Base-by-base conservation (phyloP, 2,329 filamentous ascomycete genomes). In the Beauveria bassiana region DNA sequence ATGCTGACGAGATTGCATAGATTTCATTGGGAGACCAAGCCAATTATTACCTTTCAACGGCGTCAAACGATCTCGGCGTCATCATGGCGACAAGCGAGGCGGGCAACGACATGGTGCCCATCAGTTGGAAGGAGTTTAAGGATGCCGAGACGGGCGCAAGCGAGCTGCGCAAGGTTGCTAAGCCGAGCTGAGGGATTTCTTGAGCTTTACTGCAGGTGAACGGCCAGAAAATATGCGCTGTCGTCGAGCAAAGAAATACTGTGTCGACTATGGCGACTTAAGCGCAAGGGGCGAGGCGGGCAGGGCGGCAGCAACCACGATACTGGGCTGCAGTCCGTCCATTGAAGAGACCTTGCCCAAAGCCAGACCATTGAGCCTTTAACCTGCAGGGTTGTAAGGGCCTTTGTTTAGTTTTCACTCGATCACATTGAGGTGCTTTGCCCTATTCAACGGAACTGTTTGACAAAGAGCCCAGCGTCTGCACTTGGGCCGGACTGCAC, bases 11-110 rank as follows among this genome's bases (percentile, higher is more conserved):
- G 16, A n/a, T 20, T 34, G n/a, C 47, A 56, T 55, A 89, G 86
- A 95, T 96, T 62, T 95, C 90, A 8, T 77, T 98, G 16, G 95
- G 95, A 43, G 95, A 99, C 72, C 93, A 98, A 77, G 86, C 89
- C 56, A 96, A 91, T 69, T 99, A 98, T 73, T 99, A 97, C 73
- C 82, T 96, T n/a, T 90, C 88, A 28, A 99, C 95, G 1, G 91
- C 92, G 31, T 86, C 86, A 67, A 98, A 99, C 74, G 90, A 96
- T 72, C 80, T 96, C 46, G 95, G 95, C 2, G 93, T 98, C 62
- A 90, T 99, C 45, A 90, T 98, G 86, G 95, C 93, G 10, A 88
- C 85, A 67, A 96, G 91, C 71, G 91, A 96, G 72, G 84, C 83
- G 2, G 93, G 93, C 1, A 93, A 96, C 75, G 84, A 89, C 68